Conservation (phyloP, 2,329 filamentous ascomycete genomes). For the Arachnomyces sp. region DNA sequence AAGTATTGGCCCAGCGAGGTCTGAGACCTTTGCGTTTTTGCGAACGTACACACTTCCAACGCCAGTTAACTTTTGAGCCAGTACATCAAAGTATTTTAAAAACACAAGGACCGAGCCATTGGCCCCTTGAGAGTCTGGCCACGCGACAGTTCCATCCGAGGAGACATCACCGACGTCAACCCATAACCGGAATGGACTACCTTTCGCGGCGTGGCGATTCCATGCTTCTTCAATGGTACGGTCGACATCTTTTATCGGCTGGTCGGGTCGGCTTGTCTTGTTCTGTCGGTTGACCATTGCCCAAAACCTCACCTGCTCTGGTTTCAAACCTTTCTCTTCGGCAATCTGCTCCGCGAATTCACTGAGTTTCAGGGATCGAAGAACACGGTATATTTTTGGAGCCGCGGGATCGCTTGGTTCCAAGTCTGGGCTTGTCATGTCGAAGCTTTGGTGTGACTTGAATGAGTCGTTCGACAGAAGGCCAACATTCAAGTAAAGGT, state of each 20-base stretch:
- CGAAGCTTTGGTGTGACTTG: slow-evolving; percentile 71
- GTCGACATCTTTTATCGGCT: slow-evolving; percentile 68
- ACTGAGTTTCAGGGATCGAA: slow-evolving; percentile 65
- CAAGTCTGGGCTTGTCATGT: slow-evolving; percentile 64
- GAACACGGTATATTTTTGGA: slow-evolving; percentile 64
- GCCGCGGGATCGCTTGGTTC: slow-evolving; percentile 58
- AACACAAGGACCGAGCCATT: slow-evolving; percentile 69
- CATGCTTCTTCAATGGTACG: slow-evolving; percentile 72
- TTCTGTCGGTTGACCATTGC: slow-evolving; percentile 98
- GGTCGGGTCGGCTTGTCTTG: slow-evolving; percentile 87
- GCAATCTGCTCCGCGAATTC: slow-evolving; percentile 69
- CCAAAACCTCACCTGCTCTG: slow-evolving; percentile 74
- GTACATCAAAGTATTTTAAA: slow-evolving; percentile 82
- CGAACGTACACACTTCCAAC: slow-evolving; percentile 79
- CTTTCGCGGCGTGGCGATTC: slow-evolving; percentile 61
- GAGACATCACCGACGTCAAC: slow-evolving; percentile 68
- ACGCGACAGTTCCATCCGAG: slow-evolving; percentile 63
- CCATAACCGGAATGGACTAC: slow-evolving; percentile 69
- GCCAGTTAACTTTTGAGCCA: slow-evolving; percentile 66
- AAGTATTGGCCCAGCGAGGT: slow-evolving; percentile 69
- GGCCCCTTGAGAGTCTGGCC: slow-evolving; percentile 43
- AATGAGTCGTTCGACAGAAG: slow-evolving; percentile 79
- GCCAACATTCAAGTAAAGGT: slow-evolving; percentile 80
- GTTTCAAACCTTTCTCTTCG: slow-evolving; percentile 59
- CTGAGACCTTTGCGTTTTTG: slow-evolving; percentile 79